Evolutionary conservation across 768 basidiomycete species (phyloP), one percentile per base, ranked within the genome.

Genomic region (Obba rivulosa): DNA sequence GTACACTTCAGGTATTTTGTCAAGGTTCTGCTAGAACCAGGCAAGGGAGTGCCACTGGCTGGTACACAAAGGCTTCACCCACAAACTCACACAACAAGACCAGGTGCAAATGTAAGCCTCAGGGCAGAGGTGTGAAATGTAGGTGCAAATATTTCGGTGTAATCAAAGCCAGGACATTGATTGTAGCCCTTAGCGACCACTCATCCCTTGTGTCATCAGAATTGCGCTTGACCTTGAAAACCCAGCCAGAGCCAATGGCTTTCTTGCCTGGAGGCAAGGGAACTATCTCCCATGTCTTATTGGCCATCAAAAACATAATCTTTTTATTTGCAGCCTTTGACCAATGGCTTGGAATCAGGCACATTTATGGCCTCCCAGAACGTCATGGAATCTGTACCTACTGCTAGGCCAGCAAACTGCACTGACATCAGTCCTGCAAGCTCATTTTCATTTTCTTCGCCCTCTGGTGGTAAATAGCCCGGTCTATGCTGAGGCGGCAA

Each of bases 181-280:
- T 63, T 59, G 57, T 63, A 75, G 0, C 73, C 73, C 45, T 71
- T 62, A 0, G 70, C 71, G 0, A 75, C 71, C 1, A 77, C 63
- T 11, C 69, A 50, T 10, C 65, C 73, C 56, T 76, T 74, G 10
- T 34, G 22, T 52, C 55, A 21, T 50, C 43, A 4, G 38, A 39
- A 31, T 66, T 57, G 34, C 45, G 36, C 45, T 68, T 68, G 34
- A 58, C 23, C 1, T 47, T 35, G 50, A 57, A 67, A 4, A 67
- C 66, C 64, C 65, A 66, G 42, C 49, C 50, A 17, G 34, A 53
- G 3, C 57, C 61, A 22, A 69, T 34, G 45, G 34, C 22, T 28
- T 37, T 46, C 24, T 38, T 21, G 9, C 46, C 36, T n/a, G 46
- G 17, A 38, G 35, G 39, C 21, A 47, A n/a, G 8, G 43, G 43